Evolutionary conservation across 164 flowering plant species (phyloP).

Genomic region (Magnolia changhungtana): DNA sequence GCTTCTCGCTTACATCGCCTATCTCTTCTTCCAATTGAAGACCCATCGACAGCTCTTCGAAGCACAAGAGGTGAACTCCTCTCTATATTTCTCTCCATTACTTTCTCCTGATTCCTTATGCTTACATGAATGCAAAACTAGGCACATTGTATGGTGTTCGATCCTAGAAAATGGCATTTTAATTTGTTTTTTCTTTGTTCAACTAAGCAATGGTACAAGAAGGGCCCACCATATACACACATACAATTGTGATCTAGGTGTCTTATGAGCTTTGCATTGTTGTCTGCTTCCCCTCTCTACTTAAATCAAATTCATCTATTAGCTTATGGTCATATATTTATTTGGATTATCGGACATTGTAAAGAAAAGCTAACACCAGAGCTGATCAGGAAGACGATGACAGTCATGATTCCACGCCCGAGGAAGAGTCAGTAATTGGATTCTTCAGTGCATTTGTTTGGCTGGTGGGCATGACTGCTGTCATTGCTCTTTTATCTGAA

Average conservation of each 20-base stretch:
- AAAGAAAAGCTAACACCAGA: neutral
- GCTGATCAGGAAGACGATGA: slow-evolving; percentile 38
- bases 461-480: slow-evolving; percentile 59
- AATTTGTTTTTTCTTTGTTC: neutral
- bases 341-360: neutral
- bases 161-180: no score
- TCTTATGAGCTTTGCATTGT: neutral
- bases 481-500: slow-evolving; percentile 73
- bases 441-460: slow-evolving; percentile 66
- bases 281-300: neutral
- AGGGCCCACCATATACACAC: no score
- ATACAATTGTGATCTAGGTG: neutral
- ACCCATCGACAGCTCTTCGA: slow-evolving; percentile 75
- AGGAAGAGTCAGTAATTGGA: slow-evolving; percentile 59
- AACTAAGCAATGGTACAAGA: neutral
- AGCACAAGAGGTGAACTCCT: slow-evolving; percentile 43
- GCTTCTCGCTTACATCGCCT: slow-evolving; percentile 63
- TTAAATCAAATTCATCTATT: neutral
- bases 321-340: neutral
- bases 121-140: neutral
- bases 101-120: neutral
- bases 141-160: neutral
- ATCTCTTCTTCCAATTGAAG: slow-evolving; percentile 69
- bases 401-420: slow-evolving; percentile 16
- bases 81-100: neutral